Conservation (phyloP, 352 stramenopile genomes). For the Phytophthora foliorum region DNA sequence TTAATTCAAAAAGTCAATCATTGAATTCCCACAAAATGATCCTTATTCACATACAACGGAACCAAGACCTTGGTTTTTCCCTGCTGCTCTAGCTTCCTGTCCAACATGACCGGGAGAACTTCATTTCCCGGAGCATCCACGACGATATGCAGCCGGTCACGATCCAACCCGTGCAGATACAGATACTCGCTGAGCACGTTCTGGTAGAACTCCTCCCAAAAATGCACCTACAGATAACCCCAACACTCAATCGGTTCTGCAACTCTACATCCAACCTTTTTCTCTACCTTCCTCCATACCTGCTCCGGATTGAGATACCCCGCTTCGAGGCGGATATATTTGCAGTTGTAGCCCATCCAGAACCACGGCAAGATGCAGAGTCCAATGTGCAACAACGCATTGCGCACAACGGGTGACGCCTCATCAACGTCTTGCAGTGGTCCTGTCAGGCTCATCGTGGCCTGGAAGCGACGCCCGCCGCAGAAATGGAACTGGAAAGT, state of each 20-base stretch:
- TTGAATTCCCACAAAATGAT: neutral
- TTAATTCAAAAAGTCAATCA: neutral
- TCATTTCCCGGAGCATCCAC: conserved; percentile 17
- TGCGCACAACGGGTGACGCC: conserved; percentile 21
- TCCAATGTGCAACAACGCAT: conserved; percentile 45
- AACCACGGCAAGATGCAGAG: conserved; percentile 53
- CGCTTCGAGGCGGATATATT: conserved; percentile 44
- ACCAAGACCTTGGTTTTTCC: conserved; percentile 39
- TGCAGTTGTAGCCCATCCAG: conserved; percentile 57
- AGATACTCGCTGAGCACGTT: conserved; percentile 52
- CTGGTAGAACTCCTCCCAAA: conserved; percentile 57
- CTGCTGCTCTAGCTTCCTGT: conserved; percentile 30
- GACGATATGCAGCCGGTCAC: conserved; percentile 46
- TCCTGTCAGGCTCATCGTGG: conserved; percentile 37
- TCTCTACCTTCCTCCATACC: conserved; percentile 3
- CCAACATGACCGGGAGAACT: conserved; percentile 26
- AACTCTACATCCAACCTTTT: neutral
- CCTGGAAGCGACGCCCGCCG: conserved; percentile 41
- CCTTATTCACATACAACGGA: conserved; percentile 38
- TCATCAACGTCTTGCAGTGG: conserved; percentile 15
- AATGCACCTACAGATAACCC: conserved; percentile 28
- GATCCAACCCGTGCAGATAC: conserved; percentile 44
- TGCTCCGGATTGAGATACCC: conserved; percentile 45
- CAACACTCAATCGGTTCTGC: neutral
- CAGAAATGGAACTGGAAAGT: conserved; percentile 55